Evolutionary conservation across 306 rosid species (phyloP).

Genomic region (Purshia tridentata): DNA sequence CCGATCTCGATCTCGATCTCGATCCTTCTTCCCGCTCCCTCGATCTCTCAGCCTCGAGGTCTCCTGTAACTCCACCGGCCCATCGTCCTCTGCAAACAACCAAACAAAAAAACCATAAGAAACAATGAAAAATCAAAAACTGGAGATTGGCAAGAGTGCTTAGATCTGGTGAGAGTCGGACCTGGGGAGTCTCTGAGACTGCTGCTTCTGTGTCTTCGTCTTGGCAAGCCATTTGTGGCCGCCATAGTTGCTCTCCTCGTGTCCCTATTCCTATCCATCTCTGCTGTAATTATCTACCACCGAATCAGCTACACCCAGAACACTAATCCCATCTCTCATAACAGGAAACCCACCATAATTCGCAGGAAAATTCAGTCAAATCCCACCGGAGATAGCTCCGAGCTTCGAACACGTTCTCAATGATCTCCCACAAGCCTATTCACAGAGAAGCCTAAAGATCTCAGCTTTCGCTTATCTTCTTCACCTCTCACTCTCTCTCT

Average conservation of each 20-base stretch:
- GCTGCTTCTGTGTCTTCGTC: constrained; percentile 74
- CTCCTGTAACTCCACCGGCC: constrained; percentile 74
- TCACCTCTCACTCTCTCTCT: constrained; percentile 12
- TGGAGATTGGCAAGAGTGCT: not conserved
- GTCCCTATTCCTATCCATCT: constrained; percentile 91
- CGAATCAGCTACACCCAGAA: constrained; percentile 38
- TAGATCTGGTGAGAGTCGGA: constrained; percentile 65
- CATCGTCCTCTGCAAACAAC: constrained; percentile 74
- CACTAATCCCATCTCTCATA: constrained; percentile 42
- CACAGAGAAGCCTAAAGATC: constrained; percentile 34
- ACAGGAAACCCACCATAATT: constrained; percentile 39
- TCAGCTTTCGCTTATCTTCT: constrained; percentile 37
- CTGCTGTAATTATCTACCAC: constrained; percentile 14
- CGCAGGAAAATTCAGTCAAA: constrained; percentile 18
- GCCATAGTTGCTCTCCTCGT: constrained; percentile 65
- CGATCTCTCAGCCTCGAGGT: constrained; percentile 75
- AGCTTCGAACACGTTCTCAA: constrained; percentile 12
- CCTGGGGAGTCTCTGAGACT: constrained; percentile 96
- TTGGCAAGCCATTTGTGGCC: constrained; percentile 62
- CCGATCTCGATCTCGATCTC: constrained; percentile 71
- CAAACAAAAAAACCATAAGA: constrained; percentile 4
- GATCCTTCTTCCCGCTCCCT: constrained; percentile 70
- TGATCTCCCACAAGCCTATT: constrained; percentile 8
- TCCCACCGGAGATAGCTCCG: not conserved
- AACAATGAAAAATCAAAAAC: constrained; percentile 21